phyloP scores from a whole-genome alignment of 345 rosid genomes.

The Gynandropsis gynandra region DNA sequence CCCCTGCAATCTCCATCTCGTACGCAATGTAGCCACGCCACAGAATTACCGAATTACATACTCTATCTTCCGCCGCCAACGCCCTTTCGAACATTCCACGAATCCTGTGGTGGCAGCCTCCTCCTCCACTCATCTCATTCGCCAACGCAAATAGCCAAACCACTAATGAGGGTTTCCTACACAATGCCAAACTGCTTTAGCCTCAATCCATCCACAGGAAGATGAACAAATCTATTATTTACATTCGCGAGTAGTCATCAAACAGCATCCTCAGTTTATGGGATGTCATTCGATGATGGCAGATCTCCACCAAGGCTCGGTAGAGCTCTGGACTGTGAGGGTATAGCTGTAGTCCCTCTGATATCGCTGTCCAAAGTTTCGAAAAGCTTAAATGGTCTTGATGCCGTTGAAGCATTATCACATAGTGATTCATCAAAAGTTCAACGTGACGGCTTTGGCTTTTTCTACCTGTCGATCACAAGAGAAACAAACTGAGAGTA shows the following conservation, averaged over 20 bases:
- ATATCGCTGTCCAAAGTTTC: conserved; percentile 61
- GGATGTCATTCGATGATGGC: conserved; percentile 68
- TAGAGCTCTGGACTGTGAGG: conserved; percentile 68
- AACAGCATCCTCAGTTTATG: conserved; percentile 64
- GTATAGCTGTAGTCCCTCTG: conserved; percentile 67
- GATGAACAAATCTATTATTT: too few relatives aligned
- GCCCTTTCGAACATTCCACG: conserved; percentile 89
- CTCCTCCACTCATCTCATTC: conserved; percentile 65
- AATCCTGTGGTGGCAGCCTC: conserved; percentile 62
- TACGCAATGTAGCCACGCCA: conserved; percentile 90
- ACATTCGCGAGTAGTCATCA: conserved; percentile 66
- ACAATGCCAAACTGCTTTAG: neutral
- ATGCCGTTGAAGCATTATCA: conserved; percentile 70
- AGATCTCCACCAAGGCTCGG: conserved; percentile 49
- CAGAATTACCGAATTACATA: conserved; percentile 52
- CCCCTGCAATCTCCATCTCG: conserved; percentile 51
- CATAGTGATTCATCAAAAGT: conserved; percentile 41
- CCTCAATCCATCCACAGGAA: too few relatives aligned
- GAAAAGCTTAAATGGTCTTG: conserved; percentile 46
- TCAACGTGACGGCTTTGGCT: conserved; percentile 65
- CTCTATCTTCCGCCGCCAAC: conserved; percentile 46
- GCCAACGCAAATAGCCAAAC: conserved; percentile 75
- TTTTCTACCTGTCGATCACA: conserved; percentile 58
- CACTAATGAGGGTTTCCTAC: conserved; percentile 65
- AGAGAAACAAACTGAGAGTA: conserved; percentile 9